Base-by-base conservation (phyloP, 495 filamentous ascomycete genomes). In the Xylaria cubensis region DNA sequence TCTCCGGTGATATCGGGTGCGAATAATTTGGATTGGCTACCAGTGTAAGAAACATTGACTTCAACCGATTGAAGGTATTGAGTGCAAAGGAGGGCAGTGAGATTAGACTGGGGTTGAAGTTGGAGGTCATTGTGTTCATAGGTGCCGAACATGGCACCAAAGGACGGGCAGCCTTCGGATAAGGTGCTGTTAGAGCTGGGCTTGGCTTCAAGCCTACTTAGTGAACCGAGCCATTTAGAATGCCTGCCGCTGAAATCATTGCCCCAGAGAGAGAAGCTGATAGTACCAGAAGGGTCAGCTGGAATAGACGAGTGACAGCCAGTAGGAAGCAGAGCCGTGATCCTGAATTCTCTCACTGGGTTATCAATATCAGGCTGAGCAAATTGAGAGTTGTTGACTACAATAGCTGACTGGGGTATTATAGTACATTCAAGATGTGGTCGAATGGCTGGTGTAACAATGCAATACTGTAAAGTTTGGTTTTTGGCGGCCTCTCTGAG, bases 131-230 rank as follows among this genome's bases (percentile, higher is more conserved):
- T 0, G 12, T 6, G 12, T 9, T 64, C 62, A 34, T 64, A 64
- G 12, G 62, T 64, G 10, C 62, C 62, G 13, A 44, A 64, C 1
- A 64, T 64, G 62, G 13, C 39, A 29, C 62, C 62, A 44, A 64
- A 3, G 32, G 62, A 42, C 21, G 62, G 62, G 21, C 62, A 64
- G 19, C 39, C 55, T 36, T n/a, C 15, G 1, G 29, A 19, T 0
- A 24, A 3, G 21, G 41, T 5, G 4, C 3, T 48, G 19, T 48
- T 48, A n/a, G 17, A 48, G 19, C 3, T 48, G 5, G 17, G 8
- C 15, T 0, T 39, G 7, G 17, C 13, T 7, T 6, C n/a, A 46
- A 64, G 12, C 1, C 32, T 24, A 10, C 1, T 19, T 44, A 46
- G 8, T 4, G 13, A 0, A 1, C 62, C 41, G 3, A 64, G 2